Conservation (phyloP, 768 basidiomycete species). For the Leccinum pellstonianum region DNA sequence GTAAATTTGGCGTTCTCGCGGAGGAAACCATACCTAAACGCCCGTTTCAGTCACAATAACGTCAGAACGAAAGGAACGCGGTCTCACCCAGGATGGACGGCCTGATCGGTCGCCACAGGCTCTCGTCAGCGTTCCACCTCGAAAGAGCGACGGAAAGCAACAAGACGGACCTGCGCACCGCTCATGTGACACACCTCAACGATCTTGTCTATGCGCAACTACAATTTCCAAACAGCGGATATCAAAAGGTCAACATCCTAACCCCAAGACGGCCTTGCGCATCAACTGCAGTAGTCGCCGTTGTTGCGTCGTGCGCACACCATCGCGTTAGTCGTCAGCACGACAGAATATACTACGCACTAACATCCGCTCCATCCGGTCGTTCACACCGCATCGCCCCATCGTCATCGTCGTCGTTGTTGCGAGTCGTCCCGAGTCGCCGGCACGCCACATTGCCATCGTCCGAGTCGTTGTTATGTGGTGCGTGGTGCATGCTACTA, state of each 20-base stretch:
- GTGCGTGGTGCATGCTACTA: too few relatives aligned
- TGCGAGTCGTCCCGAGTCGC: too few relatives aligned
- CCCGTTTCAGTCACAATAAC: background rate
- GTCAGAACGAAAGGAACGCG: background rate
- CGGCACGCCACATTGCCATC: too few relatives aligned
- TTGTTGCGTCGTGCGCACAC: too few relatives aligned
- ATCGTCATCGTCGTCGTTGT: too few relatives aligned
- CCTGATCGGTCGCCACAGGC: slow-evolving; percentile 40
- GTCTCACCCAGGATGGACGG: slow-evolving; percentile 84
- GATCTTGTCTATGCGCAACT: slow-evolving; percentile 88
- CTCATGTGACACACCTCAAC: slow-evolving; percentile 77
- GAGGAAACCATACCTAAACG: slow-evolving; percentile 76
- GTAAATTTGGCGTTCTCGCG: slow-evolving; percentile 90
- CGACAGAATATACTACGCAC: too few relatives aligned
- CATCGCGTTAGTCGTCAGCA: too few relatives aligned
- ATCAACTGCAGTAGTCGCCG: background rate
- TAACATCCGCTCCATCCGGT: too few relatives aligned
- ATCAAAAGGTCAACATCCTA: slow-evolving; percentile 2
- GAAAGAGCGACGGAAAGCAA: background rate
- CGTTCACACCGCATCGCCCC: too few relatives aligned
- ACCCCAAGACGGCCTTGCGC: too few relatives aligned
- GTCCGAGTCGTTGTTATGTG: too few relatives aligned
- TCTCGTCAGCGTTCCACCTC: background rate
- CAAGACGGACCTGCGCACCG: slow-evolving; percentile 71
- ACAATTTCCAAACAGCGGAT: background rate